Base-by-base conservation (phyloP, 768 basidiomycete genomes). In the Omphalotus guepiniiformis region DNA sequence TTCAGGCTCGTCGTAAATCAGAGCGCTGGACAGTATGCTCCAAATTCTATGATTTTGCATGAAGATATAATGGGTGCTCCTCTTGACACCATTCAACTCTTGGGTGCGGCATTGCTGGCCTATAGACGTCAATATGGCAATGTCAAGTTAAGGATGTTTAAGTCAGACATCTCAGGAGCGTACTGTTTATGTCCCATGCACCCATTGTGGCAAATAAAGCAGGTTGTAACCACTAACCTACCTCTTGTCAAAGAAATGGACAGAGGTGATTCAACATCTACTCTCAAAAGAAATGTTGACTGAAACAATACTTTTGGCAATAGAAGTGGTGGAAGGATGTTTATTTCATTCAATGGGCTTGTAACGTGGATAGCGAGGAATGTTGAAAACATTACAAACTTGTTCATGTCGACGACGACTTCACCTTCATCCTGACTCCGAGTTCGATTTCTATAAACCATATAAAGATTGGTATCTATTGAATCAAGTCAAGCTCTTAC, bases 141-240 rank as follows among this genome's bases (percentile, higher is more conserved):
- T 29, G 11, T 12, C 11, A 6, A 28, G 3, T 39, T 62, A 1
- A 45, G 55, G 5, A 21, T 64, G 0, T 72, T 59, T 55, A 74
- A 73, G 28, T 65, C 67, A 0, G 68, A 75, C 40, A 60, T 75
- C 0, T 47, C 60, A 0, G 56, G 66, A 11, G 74, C 73, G 0
- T 76, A 72, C 26, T 52, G 63, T 0, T 58, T 61, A 0, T 42
- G 71, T 7, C 74, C 71, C 0, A 56, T 72, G 51, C 65, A 72
- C 37, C 67, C 63, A 0, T 32, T 55, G 0, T 74, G 72, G 72
- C 70, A 76, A 38, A 48, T 74, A 1, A 67, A 67, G 13, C 73
- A 75, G 29, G 43, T 71, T 0, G 55, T 66, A 6, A 54, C 41
- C 0, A 43, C 72, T 15, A 54, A 63, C 5, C 59, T 57, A 11